Conservation (phyloP, 768 basidiomycete species). For the Lactarius hatsudake region DNA sequence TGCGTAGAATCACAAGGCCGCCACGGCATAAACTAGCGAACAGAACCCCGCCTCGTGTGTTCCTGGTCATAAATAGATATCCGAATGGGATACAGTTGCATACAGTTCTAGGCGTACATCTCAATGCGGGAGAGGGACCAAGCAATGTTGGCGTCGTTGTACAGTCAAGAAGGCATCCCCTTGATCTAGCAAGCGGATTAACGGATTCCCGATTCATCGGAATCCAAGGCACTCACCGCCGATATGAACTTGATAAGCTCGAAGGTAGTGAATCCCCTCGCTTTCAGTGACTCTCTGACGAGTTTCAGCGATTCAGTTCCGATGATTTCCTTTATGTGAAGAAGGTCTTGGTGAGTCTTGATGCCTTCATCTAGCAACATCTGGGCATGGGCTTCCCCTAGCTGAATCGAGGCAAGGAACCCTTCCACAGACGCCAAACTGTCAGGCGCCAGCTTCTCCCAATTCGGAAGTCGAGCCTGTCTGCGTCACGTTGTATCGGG, state of each 20-base stretch:
- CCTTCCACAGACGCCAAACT: not conserved
- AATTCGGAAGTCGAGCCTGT: not conserved
- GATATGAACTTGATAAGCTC: constrained; percentile 11
- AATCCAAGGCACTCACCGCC: constrained; percentile 1
- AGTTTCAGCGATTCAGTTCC: not conserved
- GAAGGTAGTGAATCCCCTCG: constrained; percentile 12
- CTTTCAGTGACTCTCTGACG: not conserved
- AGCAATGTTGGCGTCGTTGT: not conserved
- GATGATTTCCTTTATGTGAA: not conserved
- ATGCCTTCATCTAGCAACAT: constrained; percentile 12
- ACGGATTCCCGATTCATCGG: not conserved
- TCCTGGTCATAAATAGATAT: not conserved
- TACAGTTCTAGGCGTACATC: not conserved
- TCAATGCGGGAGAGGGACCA: not conserved
- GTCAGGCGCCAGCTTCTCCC: not conserved
- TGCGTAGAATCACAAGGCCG: not conserved
- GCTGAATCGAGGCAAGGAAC: not conserved
- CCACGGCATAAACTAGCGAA: not conserved
- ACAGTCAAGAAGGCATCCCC: not conserved
- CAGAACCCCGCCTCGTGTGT: not conserved
- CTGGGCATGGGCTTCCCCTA: constrained; percentile 1
- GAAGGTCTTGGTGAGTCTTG: constrained; percentile 1
- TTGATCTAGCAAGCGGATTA: constrained; percentile 1
- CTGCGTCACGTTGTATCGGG: not conserved
- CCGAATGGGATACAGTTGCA: not conserved